A percentile compares a stretch with the other conserved stretches of the same genome.
Evolutionary conservation across 2,329 filamentous ascomycete species (phyloP).

Genomic region (Beauveria medogensis): DNA sequence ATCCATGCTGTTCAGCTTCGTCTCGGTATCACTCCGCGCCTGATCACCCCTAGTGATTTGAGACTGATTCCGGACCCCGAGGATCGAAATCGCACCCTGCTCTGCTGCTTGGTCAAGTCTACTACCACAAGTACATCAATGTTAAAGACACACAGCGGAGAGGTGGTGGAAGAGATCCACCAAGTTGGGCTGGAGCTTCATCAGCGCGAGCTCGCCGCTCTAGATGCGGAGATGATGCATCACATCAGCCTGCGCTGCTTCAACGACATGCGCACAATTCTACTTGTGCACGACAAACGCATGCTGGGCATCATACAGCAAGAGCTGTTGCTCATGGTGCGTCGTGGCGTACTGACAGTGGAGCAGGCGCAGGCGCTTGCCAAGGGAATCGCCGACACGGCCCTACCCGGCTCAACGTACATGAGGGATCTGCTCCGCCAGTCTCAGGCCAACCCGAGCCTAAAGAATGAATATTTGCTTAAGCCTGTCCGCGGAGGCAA

Average conservation of each 20-base stretch:
- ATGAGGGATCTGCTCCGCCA: slow-evolving; percentile 16
- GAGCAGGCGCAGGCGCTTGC: slow-evolving; percentile 21
- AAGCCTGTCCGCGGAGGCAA: slow-evolving; percentile 33
- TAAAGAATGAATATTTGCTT: slow-evolving; percentile 24
- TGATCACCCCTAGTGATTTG: slow-evolving; percentile 26
- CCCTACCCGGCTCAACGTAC: slow-evolving; percentile 23
- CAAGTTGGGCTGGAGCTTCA: slow-evolving; percentile 32
- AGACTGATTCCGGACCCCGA: slow-evolving; percentile 21
- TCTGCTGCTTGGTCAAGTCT: slow-evolving; percentile 19
- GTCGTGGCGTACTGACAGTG: slow-evolving; percentile 18
- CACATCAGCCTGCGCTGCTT: slow-evolving; percentile 30
- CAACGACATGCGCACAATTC: slow-evolving; percentile 32
- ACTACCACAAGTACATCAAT: not conserved
- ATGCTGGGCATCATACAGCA: slow-evolving; percentile 31
- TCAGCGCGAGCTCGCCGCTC: slow-evolving; percentile 26
- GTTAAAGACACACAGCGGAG: slow-evolving; percentile 16
- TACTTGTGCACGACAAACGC: slow-evolving; percentile 34
- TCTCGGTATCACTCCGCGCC: slow-evolving; percentile 23
- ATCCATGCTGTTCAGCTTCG: slow-evolving; percentile 21
- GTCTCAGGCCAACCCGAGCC: not conserved
- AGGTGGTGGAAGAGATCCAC: slow-evolving; percentile 24
- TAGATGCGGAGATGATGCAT: slow-evolving; percentile 24
- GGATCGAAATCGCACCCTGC: slow-evolving; percentile 14
- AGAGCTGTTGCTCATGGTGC: slow-evolving; percentile 23
- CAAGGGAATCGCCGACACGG: slow-evolving; percentile 26